Conservation (phyloP, 2,329 filamentous ascomycete genomes). For the Graphiopsis chlorocephala region DNA sequence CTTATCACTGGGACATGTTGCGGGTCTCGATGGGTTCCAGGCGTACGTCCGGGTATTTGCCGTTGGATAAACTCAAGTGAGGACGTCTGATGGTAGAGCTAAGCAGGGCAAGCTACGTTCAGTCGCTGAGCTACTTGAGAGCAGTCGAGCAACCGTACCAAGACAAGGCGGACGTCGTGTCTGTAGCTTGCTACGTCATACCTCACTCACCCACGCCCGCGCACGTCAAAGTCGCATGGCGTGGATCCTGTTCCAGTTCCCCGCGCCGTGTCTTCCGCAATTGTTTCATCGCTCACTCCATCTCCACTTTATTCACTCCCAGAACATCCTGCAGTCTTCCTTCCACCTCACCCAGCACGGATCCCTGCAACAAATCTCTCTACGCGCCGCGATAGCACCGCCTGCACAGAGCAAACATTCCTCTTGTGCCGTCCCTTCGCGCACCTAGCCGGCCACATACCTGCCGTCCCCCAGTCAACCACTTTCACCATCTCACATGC, state of each 20-base stretch:
- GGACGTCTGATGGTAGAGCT: neutral
- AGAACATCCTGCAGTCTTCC: neutral
- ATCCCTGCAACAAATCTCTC: neutral
- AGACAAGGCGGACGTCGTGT: neutral
- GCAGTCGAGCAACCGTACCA: neutral
- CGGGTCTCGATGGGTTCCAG: neutral
- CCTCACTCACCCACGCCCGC: neutral
- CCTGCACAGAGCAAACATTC: neutral
- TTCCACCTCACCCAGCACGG: neutral
- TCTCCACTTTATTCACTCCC: neutral
- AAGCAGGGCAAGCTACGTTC: neutral
- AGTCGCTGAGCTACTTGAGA: neutral
- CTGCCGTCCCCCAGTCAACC: neutral
- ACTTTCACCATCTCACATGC: conserved; percentile 16
- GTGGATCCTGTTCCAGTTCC: neutral
- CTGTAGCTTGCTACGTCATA: neutral
- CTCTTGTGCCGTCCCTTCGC: neutral
- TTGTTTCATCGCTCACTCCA: conserved; percentile 3
- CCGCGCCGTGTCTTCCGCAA: neutral
- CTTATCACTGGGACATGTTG: neutral
- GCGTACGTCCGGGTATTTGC: neutral
- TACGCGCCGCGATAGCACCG: neutral
- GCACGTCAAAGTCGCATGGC: neutral
- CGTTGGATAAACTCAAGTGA: neutral
- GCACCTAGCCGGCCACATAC: neutral